Base-by-base conservation (phyloP, 352 stramenopile species). In the Pythium rhizo-oryzae region DNA sequence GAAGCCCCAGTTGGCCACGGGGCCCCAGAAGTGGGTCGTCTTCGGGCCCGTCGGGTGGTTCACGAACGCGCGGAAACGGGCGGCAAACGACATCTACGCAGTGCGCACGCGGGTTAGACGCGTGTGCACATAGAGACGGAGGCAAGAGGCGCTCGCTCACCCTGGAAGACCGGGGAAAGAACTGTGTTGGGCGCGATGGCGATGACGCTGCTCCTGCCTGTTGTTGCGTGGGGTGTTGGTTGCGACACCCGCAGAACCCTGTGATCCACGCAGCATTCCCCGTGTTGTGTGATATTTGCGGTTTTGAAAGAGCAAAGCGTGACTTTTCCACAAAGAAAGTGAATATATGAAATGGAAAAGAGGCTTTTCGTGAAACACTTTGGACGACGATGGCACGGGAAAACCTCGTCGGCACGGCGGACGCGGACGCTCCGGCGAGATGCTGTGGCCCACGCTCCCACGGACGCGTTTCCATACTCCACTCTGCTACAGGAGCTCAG, bases 21-120 rank as follows among this genome's bases (percentile, higher is more conserved):
- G 89, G 0, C 89, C 89, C 89, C 88, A 96, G 73, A 96, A 96
- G 70, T 96, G 87, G 41, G 87, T 94, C 24, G 87, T 96, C 80
- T 93, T 94, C 28, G 86, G 87, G 35, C 87, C 87, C 62, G 86
- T 94, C 21, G 85, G 85, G 73, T 84, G 83, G 74, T 93, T 92
- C 54, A 94, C 71, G 62, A 94, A 94, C 59, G 80, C 71, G 44
- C 81, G 80, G 62, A 92, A 69, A 71, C 80, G 74, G 72, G 79
- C 72, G 49, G 57, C 50, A 54, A 85, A 80, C 72, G 66, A 72
- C 66, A 72, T 72, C 52, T 69, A 58, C 24, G 23, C 0, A 30
- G 2, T 50, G 5, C 3, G 6, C 8, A 62, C 25, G 28, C 23
- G 8, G 9, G 35, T 52, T 19, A 62, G 35, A 37, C 35, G 35